Percentiles rank a stretch among this genome's conserved stretches.
Conservation (phyloP, 257 asterid genomes). For the Lantana camara region DNA sequence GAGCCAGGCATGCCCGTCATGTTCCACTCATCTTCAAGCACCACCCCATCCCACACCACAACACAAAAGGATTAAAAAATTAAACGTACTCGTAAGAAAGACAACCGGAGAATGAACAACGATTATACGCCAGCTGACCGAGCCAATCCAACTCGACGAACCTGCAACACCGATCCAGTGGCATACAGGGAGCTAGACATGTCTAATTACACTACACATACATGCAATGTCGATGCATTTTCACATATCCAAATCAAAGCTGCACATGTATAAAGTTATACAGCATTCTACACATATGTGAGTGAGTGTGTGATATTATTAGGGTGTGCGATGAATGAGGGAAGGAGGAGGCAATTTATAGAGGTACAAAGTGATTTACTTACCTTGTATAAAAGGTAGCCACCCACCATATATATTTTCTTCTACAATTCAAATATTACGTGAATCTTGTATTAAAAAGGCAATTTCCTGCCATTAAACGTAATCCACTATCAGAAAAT, state of each 20-base stretch:
- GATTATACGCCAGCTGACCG: constrained; percentile 35
- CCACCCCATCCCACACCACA: background rate
- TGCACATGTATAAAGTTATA: background rate
- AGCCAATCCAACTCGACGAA: constrained; percentile 14
- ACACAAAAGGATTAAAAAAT: too few relatives aligned
- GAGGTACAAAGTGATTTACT: constrained; percentile 25
- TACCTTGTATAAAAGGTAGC: constrained; percentile 22
- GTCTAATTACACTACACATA: background rate
- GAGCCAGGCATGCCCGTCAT: constrained; percentile 51
- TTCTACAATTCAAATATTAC: background rate
- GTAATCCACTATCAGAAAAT: background rate
- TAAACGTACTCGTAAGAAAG: too few relatives aligned
- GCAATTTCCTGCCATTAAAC: constrained; percentile 4
- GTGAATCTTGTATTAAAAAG: constrained; percentile 2
- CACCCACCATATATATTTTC: background rate
- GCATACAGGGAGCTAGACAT: constrained; percentile 46
- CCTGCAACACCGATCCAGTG: constrained; percentile 32
- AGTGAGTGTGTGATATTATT: background rate
- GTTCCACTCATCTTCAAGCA: background rate
- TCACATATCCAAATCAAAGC: background rate
- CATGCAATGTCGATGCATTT: too few relatives aligned
- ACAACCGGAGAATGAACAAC: too few relatives aligned
- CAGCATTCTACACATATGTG: background rate
- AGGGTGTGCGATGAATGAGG: background rate
- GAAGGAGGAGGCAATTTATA: constrained; percentile 32